Conservation (phyloP, 202 grass and related monocot genomes). For the Dendrocalamus latiflorus region DNA sequence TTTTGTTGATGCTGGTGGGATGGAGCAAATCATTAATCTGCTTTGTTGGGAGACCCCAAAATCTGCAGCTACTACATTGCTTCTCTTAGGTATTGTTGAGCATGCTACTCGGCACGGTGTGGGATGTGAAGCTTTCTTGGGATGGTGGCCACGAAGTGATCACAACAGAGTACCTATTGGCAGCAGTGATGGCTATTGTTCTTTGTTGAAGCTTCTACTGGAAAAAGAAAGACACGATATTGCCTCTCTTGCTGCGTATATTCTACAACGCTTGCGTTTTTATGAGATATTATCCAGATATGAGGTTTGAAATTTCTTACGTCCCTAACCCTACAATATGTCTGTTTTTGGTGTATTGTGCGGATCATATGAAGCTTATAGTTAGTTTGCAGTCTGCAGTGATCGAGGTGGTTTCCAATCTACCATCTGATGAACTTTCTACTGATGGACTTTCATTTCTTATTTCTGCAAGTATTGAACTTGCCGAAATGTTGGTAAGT, state of each 20-base stretch:
- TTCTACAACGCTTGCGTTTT: constrained; percentile 82
- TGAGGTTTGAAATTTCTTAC: constrained; percentile 49
- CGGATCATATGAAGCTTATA: constrained; percentile 24
- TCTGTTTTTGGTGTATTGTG: constrained; percentile 17
- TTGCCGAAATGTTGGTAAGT: constrained; percentile 79
- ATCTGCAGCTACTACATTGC: too few relatives aligned
- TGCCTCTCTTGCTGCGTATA: constrained; percentile 59
- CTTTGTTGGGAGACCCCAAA: too few relatives aligned
- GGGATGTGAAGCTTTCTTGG: too few relatives aligned
- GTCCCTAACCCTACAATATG: not conserved
- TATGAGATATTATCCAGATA: constrained; percentile 89
- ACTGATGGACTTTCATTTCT: constrained; percentile 51
- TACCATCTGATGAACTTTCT: constrained; percentile 47
- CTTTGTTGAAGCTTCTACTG: too few relatives aligned
- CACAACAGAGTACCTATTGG: too few relatives aligned
- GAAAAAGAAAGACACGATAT: constrained; percentile 93
- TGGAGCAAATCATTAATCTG: too few relatives aligned
- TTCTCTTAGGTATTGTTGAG: constrained; percentile 79
- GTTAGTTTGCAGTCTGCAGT: constrained; percentile 78
- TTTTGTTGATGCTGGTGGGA: too few relatives aligned
- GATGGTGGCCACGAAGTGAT: too few relatives aligned
- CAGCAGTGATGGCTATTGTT: too few relatives aligned
- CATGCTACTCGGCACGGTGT: constrained; percentile 72
- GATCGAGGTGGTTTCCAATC: constrained; percentile 49
- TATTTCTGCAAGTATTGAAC: constrained; percentile 63